These are phyloP conservation scores for Thalassiosira delicatula DNA, from an alignment of 352 stramenopile genomes.

Conservation along the genomic window DNA sequence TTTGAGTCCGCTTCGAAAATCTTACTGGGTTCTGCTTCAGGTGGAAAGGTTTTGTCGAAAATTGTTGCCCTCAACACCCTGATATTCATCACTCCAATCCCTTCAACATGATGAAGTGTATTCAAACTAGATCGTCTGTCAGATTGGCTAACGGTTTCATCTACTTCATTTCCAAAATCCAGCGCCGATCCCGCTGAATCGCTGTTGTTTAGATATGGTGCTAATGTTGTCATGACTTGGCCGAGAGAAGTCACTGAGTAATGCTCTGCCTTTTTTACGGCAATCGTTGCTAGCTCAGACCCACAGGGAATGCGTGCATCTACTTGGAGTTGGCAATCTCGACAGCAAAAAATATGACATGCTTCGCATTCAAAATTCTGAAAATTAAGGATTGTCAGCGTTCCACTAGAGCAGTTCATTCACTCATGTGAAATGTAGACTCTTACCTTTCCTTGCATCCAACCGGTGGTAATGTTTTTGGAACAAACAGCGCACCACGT, in stretches of 20 bases:
- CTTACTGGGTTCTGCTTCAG: conserved; percentile 61
- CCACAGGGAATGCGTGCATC: conserved; percentile 79
- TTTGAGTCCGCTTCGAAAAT: conserved; percentile 61
- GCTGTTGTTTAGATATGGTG: conserved; percentile 35
- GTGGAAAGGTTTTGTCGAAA: conserved; percentile 67
- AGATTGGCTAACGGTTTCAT: conserved; percentile 4
- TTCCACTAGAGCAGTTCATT: too few relatives aligned
- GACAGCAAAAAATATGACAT: conserved; percentile 79
- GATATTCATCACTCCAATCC: conserved; percentile 73
- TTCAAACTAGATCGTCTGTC: conserved; percentile 2
- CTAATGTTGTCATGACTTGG: conserved; percentile 63
- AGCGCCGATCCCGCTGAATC: background rate
- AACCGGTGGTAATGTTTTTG: conserved; percentile 57
- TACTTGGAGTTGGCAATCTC: conserved; percentile 81
- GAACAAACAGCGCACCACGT: conserved; percentile 71
- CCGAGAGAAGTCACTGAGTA: conserved; percentile 52
- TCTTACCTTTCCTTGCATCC: conserved; percentile 48
- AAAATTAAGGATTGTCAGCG: too few relatives aligned
- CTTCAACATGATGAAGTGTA: conserved; percentile 29
- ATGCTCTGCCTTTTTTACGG: conserved; percentile 61
- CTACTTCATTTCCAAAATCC: background rate
- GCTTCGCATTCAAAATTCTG: conserved; percentile 80
- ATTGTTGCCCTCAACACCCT: conserved; percentile 71
- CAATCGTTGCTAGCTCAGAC: conserved; percentile 64
- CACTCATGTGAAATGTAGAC: too few relatives aligned